Conservation (phyloP, 495 filamentous ascomycete species). For the Aspergillus bertholletiae region DNA sequence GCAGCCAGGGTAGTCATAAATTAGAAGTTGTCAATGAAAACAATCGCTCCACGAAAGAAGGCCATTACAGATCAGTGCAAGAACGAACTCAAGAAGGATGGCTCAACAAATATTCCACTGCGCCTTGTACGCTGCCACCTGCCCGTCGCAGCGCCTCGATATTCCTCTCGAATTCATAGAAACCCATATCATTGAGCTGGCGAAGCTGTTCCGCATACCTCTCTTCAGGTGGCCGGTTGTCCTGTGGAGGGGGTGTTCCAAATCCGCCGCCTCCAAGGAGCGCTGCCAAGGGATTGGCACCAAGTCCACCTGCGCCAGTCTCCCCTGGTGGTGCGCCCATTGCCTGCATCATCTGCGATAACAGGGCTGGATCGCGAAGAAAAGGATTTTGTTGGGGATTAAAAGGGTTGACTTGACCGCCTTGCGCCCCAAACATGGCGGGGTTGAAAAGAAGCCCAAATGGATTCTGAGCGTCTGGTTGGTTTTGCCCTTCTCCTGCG, state of each 20-base stretch:
- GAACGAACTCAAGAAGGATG: conserved; percentile 24
- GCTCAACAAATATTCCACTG: conserved; percentile 70
- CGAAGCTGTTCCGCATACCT: conserved; percentile 84
- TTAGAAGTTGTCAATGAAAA: conserved; percentile 2
- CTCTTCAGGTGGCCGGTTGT: conserved; percentile 90
- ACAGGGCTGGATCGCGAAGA: conserved; percentile 45
- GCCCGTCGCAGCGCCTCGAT: conserved; percentile 82
- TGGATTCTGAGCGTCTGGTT: conserved; percentile 44
- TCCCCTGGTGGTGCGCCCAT: conserved; percentile 35
- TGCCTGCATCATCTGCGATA: conserved; percentile 46
- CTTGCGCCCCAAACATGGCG: conserved; percentile 31
- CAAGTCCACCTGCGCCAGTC: conserved; percentile 25
- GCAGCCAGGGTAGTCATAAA: conserved; percentile 8
- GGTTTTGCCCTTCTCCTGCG: conserved; percentile 23
- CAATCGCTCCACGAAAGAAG: neutral
- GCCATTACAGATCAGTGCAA: neutral
- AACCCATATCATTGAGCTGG: conserved; percentile 98
- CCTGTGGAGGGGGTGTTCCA: conserved; percentile 44
- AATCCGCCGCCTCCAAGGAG: conserved; percentile 40
- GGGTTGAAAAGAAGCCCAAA: conserved; percentile 52
- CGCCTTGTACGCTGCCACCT: conserved; percentile 93
- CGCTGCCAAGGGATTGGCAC: conserved; percentile 34
- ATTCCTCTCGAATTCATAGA: conserved; percentile 94
- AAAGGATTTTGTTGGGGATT: conserved; percentile 46
- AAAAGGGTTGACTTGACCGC: conserved; percentile 39